These are phyloP conservation scores for Biscutella laevigata DNA, from an alignment of 441 rosid species.

Conservation along the genomic window DNA sequence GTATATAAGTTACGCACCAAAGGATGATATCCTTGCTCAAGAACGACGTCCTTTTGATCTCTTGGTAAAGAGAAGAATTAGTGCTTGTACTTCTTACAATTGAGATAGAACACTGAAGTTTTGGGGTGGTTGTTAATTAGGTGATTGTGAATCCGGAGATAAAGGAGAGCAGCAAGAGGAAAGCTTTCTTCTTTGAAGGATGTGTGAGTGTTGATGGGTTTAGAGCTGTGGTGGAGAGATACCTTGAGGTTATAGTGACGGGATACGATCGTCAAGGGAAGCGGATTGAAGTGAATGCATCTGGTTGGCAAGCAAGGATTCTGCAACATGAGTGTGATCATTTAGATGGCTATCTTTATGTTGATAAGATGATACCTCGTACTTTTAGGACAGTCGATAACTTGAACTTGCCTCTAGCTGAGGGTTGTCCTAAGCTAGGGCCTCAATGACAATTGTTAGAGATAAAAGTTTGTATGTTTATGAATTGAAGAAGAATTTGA, in stretches of 20 bases:
- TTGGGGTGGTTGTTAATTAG: constrained; percentile 29
- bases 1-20: constrained; percentile 68
- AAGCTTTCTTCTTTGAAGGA: constrained; percentile 75
- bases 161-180: constrained; percentile 48
- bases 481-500: neutral
- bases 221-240: constrained; percentile 76
- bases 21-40: constrained; percentile 58
- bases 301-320: constrained; percentile 91
- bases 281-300: constrained; percentile 57
- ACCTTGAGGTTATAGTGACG: constrained; percentile 66
- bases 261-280: constrained; percentile 60
- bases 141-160: constrained; percentile 82
- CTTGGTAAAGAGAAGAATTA: constrained; percentile 34
- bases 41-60: constrained; percentile 76
- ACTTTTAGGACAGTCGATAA: constrained; percentile 72
- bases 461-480: neutral
- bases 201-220: constrained; percentile 83
- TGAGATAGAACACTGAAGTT: neutral
- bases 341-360: constrained; percentile 77
- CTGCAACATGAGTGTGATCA: constrained; percentile 92
- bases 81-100: neutral
- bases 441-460: constrained; percentile 15
- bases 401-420: constrained; percentile 72
- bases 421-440: constrained; percentile 76
- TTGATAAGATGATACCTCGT: constrained; percentile 74